These are phyloP conservation scores for Candida insectalens DNA, from an alignment of 805 yeast species.

Conservation along the genomic window DNA sequence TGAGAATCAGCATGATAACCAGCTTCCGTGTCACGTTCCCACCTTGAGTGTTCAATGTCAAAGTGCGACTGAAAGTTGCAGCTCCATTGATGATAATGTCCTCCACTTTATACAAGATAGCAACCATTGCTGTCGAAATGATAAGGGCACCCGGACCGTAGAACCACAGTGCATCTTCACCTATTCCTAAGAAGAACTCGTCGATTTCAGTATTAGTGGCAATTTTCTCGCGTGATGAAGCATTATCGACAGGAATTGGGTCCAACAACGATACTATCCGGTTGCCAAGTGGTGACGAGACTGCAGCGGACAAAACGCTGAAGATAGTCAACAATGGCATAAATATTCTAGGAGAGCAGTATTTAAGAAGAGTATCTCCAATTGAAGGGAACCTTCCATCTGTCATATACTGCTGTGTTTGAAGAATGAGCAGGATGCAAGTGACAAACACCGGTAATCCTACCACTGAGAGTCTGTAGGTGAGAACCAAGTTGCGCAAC, in stretches of 20 bases:
- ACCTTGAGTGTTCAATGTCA: too few relatives aligned
- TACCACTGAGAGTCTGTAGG: conserved; percentile 69
- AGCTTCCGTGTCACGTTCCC: too few relatives aligned
- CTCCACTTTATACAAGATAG: conserved; percentile 22
- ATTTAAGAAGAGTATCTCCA: conserved; percentile 32
- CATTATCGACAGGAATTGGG: conserved; percentile 35
- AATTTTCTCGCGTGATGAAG: conserved; percentile 31
- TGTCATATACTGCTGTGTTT: conserved; percentile 35
- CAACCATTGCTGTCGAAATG: conserved; percentile 35
- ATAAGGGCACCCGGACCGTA: conserved; percentile 49
- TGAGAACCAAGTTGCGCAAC: conserved; percentile 56
- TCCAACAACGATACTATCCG: conserved; percentile 23
- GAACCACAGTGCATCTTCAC: conserved; percentile 44
- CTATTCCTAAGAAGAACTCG: conserved; percentile 59
- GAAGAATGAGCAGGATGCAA: conserved; percentile 41
- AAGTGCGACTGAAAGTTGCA: too few relatives aligned
- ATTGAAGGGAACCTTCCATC: conserved; percentile 33
- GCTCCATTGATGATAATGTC: conserved; percentile 9
- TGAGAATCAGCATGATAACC: conserved; percentile 7
- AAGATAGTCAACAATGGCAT: conserved; percentile 16
- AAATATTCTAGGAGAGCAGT: conserved; percentile 25
- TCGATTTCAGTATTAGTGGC: conserved; percentile 32
- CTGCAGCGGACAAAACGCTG: conserved; percentile 30
- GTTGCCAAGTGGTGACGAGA: conserved; percentile 27
- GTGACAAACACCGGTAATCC: conserved; percentile 60